Base-by-base conservation (phyloP, 208 protist genomes). In the Trypanosoma avium region DNA sequence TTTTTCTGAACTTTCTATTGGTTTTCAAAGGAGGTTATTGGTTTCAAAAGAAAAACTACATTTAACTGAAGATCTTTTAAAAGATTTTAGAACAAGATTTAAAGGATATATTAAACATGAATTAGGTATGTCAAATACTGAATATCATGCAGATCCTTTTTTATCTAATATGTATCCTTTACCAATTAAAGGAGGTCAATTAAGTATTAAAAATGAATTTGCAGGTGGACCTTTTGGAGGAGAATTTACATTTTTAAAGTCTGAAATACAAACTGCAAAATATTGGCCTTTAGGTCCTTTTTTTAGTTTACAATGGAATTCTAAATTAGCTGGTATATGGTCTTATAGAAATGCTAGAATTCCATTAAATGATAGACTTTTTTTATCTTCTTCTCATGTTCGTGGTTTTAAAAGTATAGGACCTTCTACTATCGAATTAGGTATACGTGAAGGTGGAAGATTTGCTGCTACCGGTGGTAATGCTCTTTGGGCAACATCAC, bases 121-220 rank as follows among this genome's bases (percentile, higher is more conserved):
- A 22, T 47, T 92, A 8, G 70, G 56, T 0, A 2, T 84, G 0
- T 79, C 85, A 21, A 77, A 70, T 35, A 70, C 76, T 1, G 73
- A 70, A 12, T 86, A 95, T 62, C 89, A 95, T 67, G 76, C 76
- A 3, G 74, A 93, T 58, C 83, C 81, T 13, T 77, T 73, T 52
- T 69, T 95, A 52, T 90, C 79, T 75, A 84, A 86, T 50, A 89
- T 90, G 75, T 95, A 95, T 42, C 86, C 86, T 6, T 75, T 95
- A 24, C 89, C 89, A 3, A 90, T 95, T 77, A 62, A 64, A 35
- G 89, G 89, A 2, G 56, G 30, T 26, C 62, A 84, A 15, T 7
- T 88, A 2, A 76, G 61, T 46, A 3, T 82, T 10, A 79, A 60
- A 22, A 92, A 70, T 59, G 89, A 95, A 66, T 48, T 95, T 45